Base-by-base conservation (phyloP, 352 stramenopile species). In the Phytophthora ramorum region DNA sequence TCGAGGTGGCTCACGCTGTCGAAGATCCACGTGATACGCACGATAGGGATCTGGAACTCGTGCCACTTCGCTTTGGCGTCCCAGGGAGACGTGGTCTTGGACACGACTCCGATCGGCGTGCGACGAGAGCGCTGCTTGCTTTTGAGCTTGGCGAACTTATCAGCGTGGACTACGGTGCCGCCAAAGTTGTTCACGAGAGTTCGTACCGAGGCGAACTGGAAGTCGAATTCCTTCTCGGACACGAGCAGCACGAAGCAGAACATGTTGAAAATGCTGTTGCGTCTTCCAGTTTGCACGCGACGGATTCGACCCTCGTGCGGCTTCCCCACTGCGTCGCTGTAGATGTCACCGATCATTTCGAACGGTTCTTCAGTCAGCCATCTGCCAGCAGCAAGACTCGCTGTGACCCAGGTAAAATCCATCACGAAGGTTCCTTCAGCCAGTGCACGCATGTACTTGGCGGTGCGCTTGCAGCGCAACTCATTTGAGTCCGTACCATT, bases 1-100 rank as follows among this genome's bases (percentile, higher is more conserved):
- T 91, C 78, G 17, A 95, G 71, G 66, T 95, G 73, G 59, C 85
- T 95, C 66, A 96, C 91, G 69, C 89, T 95, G 70, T 96, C 89
- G 44, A 94, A 91, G 58, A 96, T 81, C 89, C 89, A 96, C 37
- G 85, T 90, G 45, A 93, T 89, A 22, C 87, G 89, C 40, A 96
- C 87, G 38, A 96, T 93, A 12, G 87, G 89, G 48, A 95, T 92
- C 37, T 90, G 74, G 58, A 90, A 79, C 46, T 86, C 67, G 34
- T 87, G 57, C 77, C 76, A 93, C 32, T 89, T 75, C 37, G 55
- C 47, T 60, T 81, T 87, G 30, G 87, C 88, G 17, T 82, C 75
- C 7, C 63, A 66, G 1, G 83, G 76, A 1, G 81, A 58, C 35
- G 87, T 87, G n/a, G 59, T 71, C 50, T 94, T 93, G 46, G 85